Evolutionary conservation across 441 rosid species (phyloP), one percentile per base, ranked within the genome.

Genomic region (Populus hybrid): DNA sequence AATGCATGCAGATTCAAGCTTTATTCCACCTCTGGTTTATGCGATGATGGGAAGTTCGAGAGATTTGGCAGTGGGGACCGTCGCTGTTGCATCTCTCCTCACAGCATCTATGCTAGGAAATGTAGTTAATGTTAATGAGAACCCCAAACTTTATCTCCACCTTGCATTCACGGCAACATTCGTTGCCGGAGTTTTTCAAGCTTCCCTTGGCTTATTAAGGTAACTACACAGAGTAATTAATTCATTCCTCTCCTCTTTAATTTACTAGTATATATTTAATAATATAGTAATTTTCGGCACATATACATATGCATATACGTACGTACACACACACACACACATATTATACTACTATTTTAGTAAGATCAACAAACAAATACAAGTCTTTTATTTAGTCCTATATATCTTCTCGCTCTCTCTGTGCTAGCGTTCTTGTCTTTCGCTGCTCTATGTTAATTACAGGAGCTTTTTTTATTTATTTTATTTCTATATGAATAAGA

Each of bases 131-230:
- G 86, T 88, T 24, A 82, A 64, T 6, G 89, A 91, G 83, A 82
- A 89, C 65, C 98, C 97, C 9, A 84, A 78, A 77, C 98, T 93
- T 71, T 95, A 92, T 74, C 90, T 95, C 70, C 96, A 95, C 18
- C 93, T 95, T 72, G 99, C 98, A 80, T 93, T 95, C 87, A 95
- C 99, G 1, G 91, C 99, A 50, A 91, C 99, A 21, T 87, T 95
- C 79, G 88, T 93, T 71, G 97, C 98, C 64, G 99, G 99, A 50
- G 83, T 93, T 77, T 78, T 95, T 42, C 92, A 93, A 84, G 94
- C 96, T 80, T 86, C 92, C 57, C 87, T 95, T 2, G 98, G 99
- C 80, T 73, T 95, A 70, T 86, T 95, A 81, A 91, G 98, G 98
- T 93, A 77, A 30, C 4, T 30, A 34, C 2, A 30, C 32, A 5